Evolutionary conservation across 192 early-diverging fungal genomes (phyloP).

Genomic region (Pilaira anomala): DNA sequence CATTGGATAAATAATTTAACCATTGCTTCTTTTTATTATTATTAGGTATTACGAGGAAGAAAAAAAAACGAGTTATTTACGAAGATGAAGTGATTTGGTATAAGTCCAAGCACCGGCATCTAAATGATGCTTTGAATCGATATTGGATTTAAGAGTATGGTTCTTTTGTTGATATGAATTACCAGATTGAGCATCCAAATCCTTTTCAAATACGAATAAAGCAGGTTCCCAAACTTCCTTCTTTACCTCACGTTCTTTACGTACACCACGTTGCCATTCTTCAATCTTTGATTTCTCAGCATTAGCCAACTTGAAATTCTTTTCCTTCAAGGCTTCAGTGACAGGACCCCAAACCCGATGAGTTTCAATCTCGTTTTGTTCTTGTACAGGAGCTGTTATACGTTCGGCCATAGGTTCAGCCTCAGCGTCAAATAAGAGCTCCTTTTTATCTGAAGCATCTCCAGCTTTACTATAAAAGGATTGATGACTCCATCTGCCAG

Average conservation of each 20-base stretch:
- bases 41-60: too few relatives aligned
- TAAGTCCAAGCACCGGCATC: constrained; percentile 35
- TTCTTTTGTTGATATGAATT: constrained; percentile 15
- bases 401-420: constrained; percentile 54
- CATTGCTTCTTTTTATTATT: not conserved
- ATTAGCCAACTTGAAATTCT: constrained; percentile 64
- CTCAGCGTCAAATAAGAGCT: constrained; percentile 62
- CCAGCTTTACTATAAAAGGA: constrained; percentile 25
- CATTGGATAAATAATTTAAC: not conserved
- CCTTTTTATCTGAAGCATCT: constrained; percentile 39
- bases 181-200: constrained; percentile 4
- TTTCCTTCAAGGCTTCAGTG: constrained; percentile 58
- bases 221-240: constrained; percentile 39
- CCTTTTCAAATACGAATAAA: constrained; percentile 29
- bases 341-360: constrained; percentile 68
- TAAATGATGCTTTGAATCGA: constrained; percentile 21
- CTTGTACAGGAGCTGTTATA: constrained; percentile 53
- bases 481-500: constrained; percentile 37
- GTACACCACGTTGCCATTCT: constrained; percentile 60
- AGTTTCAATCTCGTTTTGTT: constrained; percentile 64
- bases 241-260: constrained; percentile 55
- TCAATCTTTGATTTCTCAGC: constrained; percentile 67
- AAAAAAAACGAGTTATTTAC: constrained; percentile 7
- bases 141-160: not conserved
- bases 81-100: constrained; percentile 30